phyloP scores from a whole-genome alignment of 2,329 filamentous ascomycete genomes.

The Colletotrichum neosansevieriae region DNA sequence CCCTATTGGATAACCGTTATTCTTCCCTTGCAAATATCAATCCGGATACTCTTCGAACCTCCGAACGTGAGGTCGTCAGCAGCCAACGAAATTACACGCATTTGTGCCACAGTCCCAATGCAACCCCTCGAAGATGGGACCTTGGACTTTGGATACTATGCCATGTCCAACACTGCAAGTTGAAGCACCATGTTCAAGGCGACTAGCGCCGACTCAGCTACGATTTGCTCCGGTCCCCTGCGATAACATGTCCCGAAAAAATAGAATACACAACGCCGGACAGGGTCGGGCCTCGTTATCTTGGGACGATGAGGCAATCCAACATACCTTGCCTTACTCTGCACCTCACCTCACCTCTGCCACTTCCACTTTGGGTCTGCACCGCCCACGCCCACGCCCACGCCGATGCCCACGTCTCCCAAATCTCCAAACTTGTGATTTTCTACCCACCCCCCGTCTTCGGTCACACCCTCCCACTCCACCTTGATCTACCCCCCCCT shows the following conservation, averaged over 20 bases:
- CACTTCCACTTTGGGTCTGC: constrained; percentile 2
- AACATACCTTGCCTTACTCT: background rate
- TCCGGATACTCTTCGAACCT: background rate
- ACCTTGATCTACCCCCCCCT: background rate
- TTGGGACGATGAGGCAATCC: constrained; percentile 38
- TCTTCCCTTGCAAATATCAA: constrained; percentile 5
- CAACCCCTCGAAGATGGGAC: constrained; percentile 1
- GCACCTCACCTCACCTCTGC: constrained; percentile 14
- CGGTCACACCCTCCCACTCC: background rate
- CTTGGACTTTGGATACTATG: background rate
- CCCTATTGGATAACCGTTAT: constrained; percentile 1
- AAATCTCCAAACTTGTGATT: background rate
- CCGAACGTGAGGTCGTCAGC: background rate
- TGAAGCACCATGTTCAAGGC: background rate
- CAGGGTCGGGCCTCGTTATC: constrained; percentile 33
- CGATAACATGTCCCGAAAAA: constrained; percentile 25
- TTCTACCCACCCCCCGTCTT: background rate
- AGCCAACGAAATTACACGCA: background rate
- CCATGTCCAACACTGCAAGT: background rate
- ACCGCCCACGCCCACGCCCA: constrained; percentile 2
- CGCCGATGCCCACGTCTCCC: background rate
- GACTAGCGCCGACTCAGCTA: constrained; percentile 17
- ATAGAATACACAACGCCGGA: background rate
- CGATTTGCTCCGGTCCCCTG: constrained; percentile 19
- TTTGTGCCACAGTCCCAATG: constrained; percentile 7